Conservation (phyloP, 2,329 filamentous ascomycete species). For the Fusarium torulosum region DNA sequence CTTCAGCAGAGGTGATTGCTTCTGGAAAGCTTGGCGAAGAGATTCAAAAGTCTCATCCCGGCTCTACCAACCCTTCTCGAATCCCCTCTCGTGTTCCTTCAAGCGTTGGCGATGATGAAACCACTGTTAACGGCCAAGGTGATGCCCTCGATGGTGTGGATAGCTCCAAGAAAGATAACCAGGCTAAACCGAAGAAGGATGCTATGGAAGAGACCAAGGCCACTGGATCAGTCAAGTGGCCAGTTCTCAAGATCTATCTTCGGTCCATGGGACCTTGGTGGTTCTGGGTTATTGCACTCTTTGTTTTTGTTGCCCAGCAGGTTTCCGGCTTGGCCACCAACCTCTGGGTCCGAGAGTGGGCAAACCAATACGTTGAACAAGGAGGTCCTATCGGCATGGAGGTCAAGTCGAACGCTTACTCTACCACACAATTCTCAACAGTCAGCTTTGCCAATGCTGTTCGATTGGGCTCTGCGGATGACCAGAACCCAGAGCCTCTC, state of each 20-base stretch:
- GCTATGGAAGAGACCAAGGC: constrained; percentile 82
- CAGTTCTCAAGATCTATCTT: constrained; percentile 88
- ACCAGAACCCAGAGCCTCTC: background rate
- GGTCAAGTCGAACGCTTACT: constrained; percentile 43
- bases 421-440: constrained; percentile 47
- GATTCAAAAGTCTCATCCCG: constrained; percentile 76
- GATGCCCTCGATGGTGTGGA: constrained; percentile 61
- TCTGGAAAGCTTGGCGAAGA: constrained; percentile 94
- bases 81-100: constrained; percentile 84
- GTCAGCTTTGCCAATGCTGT: constrained; percentile 55
- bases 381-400: constrained; percentile 42
- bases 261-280: constrained; percentile 94
- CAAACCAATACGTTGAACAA: constrained; percentile 79
- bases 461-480: constrained; percentile 52
- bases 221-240: constrained; percentile 87
- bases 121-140: constrained; percentile 64
- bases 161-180: constrained; percentile 59
- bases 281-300: constrained; percentile 85
- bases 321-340: constrained; percentile 88
- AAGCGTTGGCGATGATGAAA: constrained; percentile 75
- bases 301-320: constrained; percentile 86
- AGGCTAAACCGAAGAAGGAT: constrained; percentile 62
- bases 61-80: constrained; percentile 77
- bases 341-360: constrained; percentile 95
- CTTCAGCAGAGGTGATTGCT: constrained; percentile 80